Percentiles rank a stretch among this genome's conserved stretches.
Evolutionary conservation across 2,329 filamentous ascomycete genomes (phyloP).

Genomic region (Mollisiaceae sp.): DNA sequence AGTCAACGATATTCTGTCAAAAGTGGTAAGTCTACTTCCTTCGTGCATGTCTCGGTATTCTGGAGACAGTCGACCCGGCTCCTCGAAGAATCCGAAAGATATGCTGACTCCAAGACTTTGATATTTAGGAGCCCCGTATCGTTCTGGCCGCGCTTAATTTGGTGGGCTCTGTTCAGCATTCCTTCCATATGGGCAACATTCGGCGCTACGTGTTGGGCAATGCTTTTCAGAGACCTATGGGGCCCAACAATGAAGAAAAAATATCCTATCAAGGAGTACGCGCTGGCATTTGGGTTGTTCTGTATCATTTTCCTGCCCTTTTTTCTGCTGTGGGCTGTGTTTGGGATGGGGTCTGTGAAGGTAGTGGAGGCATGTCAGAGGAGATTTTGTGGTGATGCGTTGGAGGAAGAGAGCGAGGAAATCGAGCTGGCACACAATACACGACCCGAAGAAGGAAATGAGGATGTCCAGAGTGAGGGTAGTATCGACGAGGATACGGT

Average conservation of each 20-base stretch:
- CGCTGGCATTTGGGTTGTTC: conserved; percentile 11
- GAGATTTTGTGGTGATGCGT: conserved; percentile 25
- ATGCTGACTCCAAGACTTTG: not conserved
- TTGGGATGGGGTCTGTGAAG: conserved; percentile 11
- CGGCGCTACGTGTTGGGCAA: conserved; percentile 20
- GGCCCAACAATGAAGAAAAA: conserved; percentile 17
- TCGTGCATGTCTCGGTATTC: not conserved
- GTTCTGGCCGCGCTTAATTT: conserved; percentile 7
- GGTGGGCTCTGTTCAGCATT: conserved; percentile 16
- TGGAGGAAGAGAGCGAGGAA: conserved; percentile 23
- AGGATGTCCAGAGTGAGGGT: not conserved
- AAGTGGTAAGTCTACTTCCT: not conserved
- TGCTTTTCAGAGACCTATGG: conserved; percentile 24
- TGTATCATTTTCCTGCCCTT: conserved; percentile 10
- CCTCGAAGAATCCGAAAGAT: not conserved
- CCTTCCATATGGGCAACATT: conserved; percentile 3
- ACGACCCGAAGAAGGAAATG: conserved; percentile 1
- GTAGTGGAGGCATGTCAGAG: conserved; percentile 23
- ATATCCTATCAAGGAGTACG: conserved; percentile 15
- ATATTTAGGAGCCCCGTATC: conserved; percentile 1
- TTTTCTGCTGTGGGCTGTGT: conserved; percentile 4
- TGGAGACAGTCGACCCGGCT: not conserved
- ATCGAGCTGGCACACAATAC: conserved; percentile 9
- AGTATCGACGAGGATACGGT: not conserved
- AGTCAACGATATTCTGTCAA: conserved; percentile 18